Evolutionary conservation across 345 rosid genomes (phyloP), one percentile per base, ranked within the genome.

Genomic region (Linum lewisii): DNA sequence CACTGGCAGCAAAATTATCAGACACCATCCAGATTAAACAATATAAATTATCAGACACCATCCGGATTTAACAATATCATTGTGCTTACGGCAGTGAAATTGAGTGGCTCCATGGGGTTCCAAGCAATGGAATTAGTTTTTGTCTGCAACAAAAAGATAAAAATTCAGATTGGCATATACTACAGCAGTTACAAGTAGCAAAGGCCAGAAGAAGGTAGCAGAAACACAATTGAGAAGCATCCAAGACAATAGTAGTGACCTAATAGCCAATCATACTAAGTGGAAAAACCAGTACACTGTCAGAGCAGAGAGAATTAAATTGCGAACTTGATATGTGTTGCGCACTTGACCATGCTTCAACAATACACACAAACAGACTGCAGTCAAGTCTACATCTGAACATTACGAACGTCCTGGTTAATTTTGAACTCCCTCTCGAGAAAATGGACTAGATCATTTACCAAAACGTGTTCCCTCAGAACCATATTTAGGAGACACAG

Each of bases 51-150:
- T 42, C 47, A 42, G 14, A 38, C 14, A 42, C 47, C 18, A 42
- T 14, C 2, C 2, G 4, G 47, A 42, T 42, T 42, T 42, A 42
- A 11, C 47, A 42, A 42, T 42, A 42, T 42, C 24, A 58, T 63
- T 58, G 18, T 54, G 52, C 99, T 85, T 85, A 93, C 99, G 69
- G 87, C 92, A 18, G 97, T 89, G 70, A 93, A 69, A 81, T 93
- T 93, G 95, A 89, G 79, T 7, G 99, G 99, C 84, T 93, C 95
- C 97, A 81, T 87, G 16, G 99, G 99, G 63, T 93, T 93, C 97
- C 99, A 93, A 57, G 94, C 80, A 58, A 93, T 82, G 63, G 95
- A 82, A 72, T 93, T 93, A 20, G 86, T 77, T 79, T 77, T 93
- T 26, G 97, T 93, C 97, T 87, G 88, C 57, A 73, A 68, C 60